phyloP scores from a whole-genome alignment of 257 asterid genomes.

The Solanum rostratum region DNA sequence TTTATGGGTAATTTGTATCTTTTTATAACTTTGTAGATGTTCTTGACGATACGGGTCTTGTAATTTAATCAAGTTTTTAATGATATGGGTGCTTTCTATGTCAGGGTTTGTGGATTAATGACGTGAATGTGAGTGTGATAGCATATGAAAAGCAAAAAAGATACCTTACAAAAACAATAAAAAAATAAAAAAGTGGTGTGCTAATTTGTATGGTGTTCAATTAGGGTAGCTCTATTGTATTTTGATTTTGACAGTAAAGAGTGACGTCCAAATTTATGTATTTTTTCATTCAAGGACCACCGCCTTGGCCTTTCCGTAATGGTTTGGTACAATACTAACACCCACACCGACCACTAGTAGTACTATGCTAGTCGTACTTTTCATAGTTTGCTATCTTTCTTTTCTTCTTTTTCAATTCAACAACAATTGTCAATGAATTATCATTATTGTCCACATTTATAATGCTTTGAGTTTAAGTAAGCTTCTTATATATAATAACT shows the following conservation, averaged over 20 bases:
- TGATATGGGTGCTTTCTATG: neutral
- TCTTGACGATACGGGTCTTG: neutral
- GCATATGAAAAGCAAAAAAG: neutral
- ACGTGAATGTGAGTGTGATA: neutral
- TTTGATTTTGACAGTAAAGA: neutral
- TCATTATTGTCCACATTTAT: neutral
- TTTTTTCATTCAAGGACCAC: neutral
- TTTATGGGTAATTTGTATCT: too few species aligned
- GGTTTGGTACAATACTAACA: neutral
- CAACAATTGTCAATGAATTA: neutral
- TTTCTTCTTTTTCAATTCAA: neutral
- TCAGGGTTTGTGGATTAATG: neutral
- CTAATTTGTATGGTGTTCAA: neutral
- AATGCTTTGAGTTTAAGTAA: too few species aligned
- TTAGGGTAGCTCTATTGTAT: neutral
- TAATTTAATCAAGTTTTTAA: neutral
- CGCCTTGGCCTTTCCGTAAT: neutral
- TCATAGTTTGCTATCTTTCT: neutral
- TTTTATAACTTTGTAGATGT: too few species aligned
- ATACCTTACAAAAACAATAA: neutral
- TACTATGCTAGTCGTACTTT: neutral
- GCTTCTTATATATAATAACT: too few species aligned
- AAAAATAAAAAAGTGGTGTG: too few species aligned
- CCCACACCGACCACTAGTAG: neutral
- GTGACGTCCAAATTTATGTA: neutral